phyloP scores from a whole-genome alignment of 345 rosid species.

The Dimocarpus longan region DNA sequence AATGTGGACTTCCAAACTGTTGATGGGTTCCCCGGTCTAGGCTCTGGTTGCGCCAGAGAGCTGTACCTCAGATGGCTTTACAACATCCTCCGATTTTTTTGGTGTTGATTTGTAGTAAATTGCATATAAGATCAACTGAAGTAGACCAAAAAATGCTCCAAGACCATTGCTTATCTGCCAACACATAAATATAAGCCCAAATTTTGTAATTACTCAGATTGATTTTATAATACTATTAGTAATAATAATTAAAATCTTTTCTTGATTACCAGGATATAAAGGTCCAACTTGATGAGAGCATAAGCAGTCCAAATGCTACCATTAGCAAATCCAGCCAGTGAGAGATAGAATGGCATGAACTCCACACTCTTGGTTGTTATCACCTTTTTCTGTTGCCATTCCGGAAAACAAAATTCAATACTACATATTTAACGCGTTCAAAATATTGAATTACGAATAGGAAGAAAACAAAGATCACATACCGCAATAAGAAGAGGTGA shows the following conservation, averaged over 20 bases:
- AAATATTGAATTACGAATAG: too few species aligned
- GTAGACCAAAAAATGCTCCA: slow-evolving; percentile 30
- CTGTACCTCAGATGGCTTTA: slow-evolving; percentile 49
- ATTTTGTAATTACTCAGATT: neutral
- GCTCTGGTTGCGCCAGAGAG: slow-evolving; percentile 26
- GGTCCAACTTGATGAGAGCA: slow-evolving; percentile 45
- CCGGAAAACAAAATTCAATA: too few species aligned
- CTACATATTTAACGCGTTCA: too few species aligned
- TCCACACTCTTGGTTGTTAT: slow-evolving; percentile 52
- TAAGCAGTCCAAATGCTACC: slow-evolving; percentile 42
- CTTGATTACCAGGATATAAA: slow-evolving; percentile 36
- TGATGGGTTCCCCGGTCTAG: neutral
- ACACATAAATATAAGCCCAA: neutral
- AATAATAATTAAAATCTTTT: too few species aligned
- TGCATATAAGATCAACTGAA: slow-evolving; percentile 37
- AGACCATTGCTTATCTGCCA: slow-evolving; percentile 47
- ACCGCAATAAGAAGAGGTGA: slow-evolving; percentile 34
- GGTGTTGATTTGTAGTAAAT: slow-evolving; percentile 29
- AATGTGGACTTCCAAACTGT: neutral
- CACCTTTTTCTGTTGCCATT: slow-evolving; percentile 39
- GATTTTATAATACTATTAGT: neutral
- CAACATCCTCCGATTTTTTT: neutral
- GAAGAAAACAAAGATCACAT: neutral
- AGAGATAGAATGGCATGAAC: slow-evolving; percentile 51
- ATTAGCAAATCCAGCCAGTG: slow-evolving; percentile 38